Evolutionary conservation across 305 asterid species (phyloP).

Genomic region (Rubia peregrina): DNA sequence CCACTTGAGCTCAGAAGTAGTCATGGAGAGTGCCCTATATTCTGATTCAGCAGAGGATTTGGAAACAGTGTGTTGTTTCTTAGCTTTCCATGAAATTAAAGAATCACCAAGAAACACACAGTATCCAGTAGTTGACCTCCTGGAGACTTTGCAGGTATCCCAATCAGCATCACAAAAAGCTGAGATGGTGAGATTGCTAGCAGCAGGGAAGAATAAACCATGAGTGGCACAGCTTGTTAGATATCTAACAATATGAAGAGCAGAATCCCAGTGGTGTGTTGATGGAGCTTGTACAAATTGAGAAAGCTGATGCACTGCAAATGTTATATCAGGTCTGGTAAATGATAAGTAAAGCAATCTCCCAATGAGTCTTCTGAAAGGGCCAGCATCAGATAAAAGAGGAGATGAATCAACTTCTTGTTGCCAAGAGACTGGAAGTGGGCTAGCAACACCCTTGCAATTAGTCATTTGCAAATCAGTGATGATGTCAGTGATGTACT

Average conservation of each 20-base stretch:
- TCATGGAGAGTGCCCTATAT: neutral
- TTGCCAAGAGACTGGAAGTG: neutral
- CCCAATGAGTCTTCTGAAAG: neutral
- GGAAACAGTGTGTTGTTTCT: neutral
- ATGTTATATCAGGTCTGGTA: neutral
- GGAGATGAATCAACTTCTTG: neutral
- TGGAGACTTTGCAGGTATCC: neutral
- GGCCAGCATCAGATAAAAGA: neutral
- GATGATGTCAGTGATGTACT: no score
- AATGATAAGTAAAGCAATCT: neutral
- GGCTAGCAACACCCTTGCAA: neutral
- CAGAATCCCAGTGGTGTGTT: neutral
- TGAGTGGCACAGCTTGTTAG: neutral
- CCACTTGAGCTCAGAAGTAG: neutral
- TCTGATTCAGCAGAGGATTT: neutral
- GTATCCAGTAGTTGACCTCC: neutral
- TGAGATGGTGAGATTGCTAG: neutral
- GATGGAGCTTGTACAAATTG: neutral
- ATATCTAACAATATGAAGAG: neutral
- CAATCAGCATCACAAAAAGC: neutral
- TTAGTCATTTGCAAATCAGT: no score
- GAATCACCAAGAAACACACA: neutral
- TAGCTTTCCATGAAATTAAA: neutral
- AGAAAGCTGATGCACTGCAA: neutral
- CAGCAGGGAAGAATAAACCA: neutral